These are phyloP conservation scores for Yamadazyma olivae DNA, from an alignment of 805 yeast genomes.

Conservation along the genomic window DNA sequence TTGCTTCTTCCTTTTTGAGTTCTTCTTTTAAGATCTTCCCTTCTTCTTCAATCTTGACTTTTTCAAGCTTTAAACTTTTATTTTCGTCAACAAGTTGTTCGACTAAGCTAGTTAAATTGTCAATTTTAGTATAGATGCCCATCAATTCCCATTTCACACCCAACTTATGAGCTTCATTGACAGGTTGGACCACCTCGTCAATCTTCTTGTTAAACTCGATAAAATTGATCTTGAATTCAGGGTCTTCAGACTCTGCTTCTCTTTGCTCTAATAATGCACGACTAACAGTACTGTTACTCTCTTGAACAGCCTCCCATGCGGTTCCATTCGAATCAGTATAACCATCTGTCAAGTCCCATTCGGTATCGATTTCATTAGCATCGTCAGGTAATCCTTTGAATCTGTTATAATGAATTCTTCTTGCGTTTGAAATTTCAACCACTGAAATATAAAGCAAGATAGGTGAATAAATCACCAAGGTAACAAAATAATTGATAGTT, in stretches of 20 bases:
- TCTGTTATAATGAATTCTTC: slow-evolving; percentile 70
- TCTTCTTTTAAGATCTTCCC: neutral
- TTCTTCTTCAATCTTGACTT: too few species aligned
- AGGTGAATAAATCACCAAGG: slow-evolving; percentile 70
- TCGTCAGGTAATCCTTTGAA: slow-evolving; percentile 65
- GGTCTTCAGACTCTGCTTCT: slow-evolving; percentile 66
- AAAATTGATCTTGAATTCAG: slow-evolving; percentile 56
- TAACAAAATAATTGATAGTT: slow-evolving; percentile 49
- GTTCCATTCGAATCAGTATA: slow-evolving; percentile 35
- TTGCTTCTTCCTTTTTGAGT: neutral
- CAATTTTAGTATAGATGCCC: slow-evolving; percentile 51
- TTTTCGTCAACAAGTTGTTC: slow-evolving; percentile 36
- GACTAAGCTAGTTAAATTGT: slow-evolving; percentile 40
- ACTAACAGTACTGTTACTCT: slow-evolving; percentile 35
- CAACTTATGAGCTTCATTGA: slow-evolving; percentile 47
- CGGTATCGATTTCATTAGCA: slow-evolving; percentile 72
- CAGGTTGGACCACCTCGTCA: slow-evolving; percentile 54
- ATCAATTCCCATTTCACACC: slow-evolving; percentile 67
- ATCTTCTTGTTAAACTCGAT: slow-evolving; percentile 51
- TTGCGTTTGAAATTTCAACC: slow-evolving; percentile 65
- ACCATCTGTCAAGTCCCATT: slow-evolving; percentile 84
- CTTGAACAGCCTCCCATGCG: slow-evolving; percentile 38
- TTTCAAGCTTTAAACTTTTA: slow-evolving; percentile 23
- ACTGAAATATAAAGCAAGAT: slow-evolving; percentile 56
- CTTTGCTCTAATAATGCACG: slow-evolving; percentile 47